These are phyloP conservation scores for Phytophthora idaei DNA, from an alignment of 352 stramenopile species.

Conservation along the genomic window DNA sequence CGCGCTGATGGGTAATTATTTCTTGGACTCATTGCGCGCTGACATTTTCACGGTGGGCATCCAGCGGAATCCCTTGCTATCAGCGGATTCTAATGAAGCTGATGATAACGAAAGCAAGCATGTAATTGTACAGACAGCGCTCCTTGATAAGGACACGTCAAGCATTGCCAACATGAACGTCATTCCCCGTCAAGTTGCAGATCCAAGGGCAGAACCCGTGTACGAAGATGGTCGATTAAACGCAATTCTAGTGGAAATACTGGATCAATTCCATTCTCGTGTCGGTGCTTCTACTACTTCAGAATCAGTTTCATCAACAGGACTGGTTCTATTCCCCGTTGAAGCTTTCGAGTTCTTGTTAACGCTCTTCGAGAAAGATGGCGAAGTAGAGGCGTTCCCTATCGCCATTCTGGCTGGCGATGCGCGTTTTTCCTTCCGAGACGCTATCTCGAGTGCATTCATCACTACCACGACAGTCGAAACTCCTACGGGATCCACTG, in stretches of 20 bases:
- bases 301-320: slow-evolving; percentile 28
- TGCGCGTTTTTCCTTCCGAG: slow-evolving; percentile 64
- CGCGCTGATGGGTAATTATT: slow-evolving; percentile 87
- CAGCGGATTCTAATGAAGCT: neutral
- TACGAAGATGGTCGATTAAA: slow-evolving; percentile 54
- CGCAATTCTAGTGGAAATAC: slow-evolving; percentile 39
- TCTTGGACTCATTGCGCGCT: slow-evolving; percentile 74
- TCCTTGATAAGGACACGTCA: slow-evolving; percentile 47
- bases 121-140: slow-evolving; percentile 43
- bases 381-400: slow-evolving; percentile 17
- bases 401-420: slow-evolving; percentile 57
- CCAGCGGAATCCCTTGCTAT: neutral
- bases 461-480: slow-evolving; percentile 24
- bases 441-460: slow-evolving; percentile 65
- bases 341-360: slow-evolving; percentile 68
- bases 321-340: slow-evolving; percentile 71
- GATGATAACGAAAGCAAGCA: neutral
- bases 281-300: neutral
- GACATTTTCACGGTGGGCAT: slow-evolving; percentile 64
- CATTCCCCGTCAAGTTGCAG: slow-evolving; percentile 28
- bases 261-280: slow-evolving; percentile 30
- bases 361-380: slow-evolving; percentile 27
- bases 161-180: slow-evolving; percentile 64
- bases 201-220: slow-evolving; percentile 27
- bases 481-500: neutral